Conservation (phyloP, 441 rosid species). For the Breynia disticha region DNA sequence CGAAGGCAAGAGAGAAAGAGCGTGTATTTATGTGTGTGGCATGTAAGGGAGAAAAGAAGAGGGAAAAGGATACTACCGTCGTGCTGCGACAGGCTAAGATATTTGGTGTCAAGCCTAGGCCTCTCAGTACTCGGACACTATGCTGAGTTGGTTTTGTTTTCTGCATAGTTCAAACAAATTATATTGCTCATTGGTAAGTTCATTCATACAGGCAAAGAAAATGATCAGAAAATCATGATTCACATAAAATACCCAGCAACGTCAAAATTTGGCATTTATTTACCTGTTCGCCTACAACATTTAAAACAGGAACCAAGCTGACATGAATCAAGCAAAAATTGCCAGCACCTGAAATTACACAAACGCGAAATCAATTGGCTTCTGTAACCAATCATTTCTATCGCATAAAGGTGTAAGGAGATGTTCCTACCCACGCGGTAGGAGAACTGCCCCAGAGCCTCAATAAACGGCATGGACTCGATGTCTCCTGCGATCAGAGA, state of each 20-base stretch:
- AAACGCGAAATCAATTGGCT: neutral
- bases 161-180: slow-evolving; percentile 22
- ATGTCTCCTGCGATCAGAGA: slow-evolving; percentile 54
- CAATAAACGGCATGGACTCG: slow-evolving; percentile 89
- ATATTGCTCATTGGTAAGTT: neutral
- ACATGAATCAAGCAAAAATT: slow-evolving; percentile 93
- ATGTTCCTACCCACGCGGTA: slow-evolving; percentile 69
- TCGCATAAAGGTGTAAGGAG: neutral
- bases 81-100: slow-evolving; percentile 92
- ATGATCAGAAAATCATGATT: neutral
- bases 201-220: slow-evolving; percentile 1
- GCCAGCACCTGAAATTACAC: slow-evolving; percentile 42
- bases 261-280: too few relatives aligned
- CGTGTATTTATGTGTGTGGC: neutral
- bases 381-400: neutral
- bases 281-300: slow-evolving; percentile 97
- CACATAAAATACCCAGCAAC: too few relatives aligned
- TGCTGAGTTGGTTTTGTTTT: slow-evolving; percentile 98
- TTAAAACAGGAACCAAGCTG: slow-evolving; percentile 90
- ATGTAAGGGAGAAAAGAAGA: neutral
- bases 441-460: slow-evolving; percentile 92
- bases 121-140: slow-evolving; percentile 73
- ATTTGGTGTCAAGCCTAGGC: slow-evolving; percentile 80
- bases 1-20: slow-evolving; percentile 2
- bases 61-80: slow-evolving; percentile 26